Conservation (phyloP, 2,329 filamentous ascomycete species). For the Trichophyton equinum region DNA sequence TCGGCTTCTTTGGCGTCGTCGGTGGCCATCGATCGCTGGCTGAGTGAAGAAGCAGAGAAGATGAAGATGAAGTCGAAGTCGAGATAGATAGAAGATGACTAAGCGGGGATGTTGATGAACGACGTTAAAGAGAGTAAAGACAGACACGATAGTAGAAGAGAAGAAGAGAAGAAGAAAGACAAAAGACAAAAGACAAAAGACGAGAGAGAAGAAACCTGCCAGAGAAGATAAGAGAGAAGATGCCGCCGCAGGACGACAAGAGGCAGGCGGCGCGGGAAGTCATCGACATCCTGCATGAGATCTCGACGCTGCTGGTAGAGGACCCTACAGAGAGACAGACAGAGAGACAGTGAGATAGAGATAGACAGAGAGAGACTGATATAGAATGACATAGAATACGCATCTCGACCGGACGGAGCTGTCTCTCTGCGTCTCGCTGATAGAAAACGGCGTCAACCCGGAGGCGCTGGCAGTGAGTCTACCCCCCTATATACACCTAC, state of each 20-base stretch:
- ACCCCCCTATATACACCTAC: background rate
- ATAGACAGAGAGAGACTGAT: background rate
- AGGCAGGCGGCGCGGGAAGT: constrained; percentile 39
- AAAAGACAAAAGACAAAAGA: background rate
- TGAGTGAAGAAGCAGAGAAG: too few relatives aligned
- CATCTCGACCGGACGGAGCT: constrained; percentile 81
- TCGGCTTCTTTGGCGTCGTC: background rate
- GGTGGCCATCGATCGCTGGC: too few relatives aligned
- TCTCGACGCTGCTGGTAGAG: constrained; percentile 35
- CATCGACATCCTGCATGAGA: constrained; percentile 40
- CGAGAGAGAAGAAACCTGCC: background rate
- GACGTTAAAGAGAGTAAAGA: background rate
- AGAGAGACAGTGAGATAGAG: too few relatives aligned
- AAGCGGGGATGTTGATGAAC: too few relatives aligned
- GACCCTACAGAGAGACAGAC: too few relatives aligned
- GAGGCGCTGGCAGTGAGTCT: constrained; percentile 71
- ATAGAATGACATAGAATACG: constrained; percentile 57
- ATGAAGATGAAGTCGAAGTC: too few relatives aligned
- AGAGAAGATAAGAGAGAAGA: constrained; percentile 12
- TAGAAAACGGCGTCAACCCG: constrained; percentile 94
- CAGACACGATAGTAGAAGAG: background rate
- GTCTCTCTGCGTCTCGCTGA: constrained; percentile 89
- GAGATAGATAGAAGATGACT: too few relatives aligned
- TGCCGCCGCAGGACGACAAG: constrained; percentile 36
- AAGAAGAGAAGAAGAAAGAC: background rate